Evolutionary conservation across 768 basidiomycete species (phyloP), one percentile per base, ranked within the genome.

Genomic region (Macrolepiota dolichaula): DNA sequence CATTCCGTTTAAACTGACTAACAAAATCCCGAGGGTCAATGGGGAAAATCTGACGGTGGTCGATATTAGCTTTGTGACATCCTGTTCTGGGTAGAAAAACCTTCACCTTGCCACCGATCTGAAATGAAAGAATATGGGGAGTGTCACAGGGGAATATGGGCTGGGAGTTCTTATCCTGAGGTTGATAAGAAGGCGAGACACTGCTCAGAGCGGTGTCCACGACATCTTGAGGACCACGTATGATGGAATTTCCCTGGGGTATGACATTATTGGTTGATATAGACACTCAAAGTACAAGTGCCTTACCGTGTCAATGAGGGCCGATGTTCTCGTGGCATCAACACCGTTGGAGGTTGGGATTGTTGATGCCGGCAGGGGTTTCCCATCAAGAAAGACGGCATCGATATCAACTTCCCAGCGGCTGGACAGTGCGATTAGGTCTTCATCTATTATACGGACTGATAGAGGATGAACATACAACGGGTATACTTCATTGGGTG

Each of bases 1-100:
- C 70, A 15, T 69, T 73, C 0, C 70, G 58, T 36, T 66, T 66
- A 12, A 68, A 65, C 40, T 80, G 77, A 15, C 77, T 75, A 40
- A 85, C 77, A 57, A 90, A 86, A 70, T 91, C 89, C 22, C 87
- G 81, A 4, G 89, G 87, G 68, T 90, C 89, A 32, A 89, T 78
- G 0, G 87, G 83, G 67, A 90, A 91, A 61, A 80, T 76, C 73
- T 78, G 68, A 36, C 13, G 19, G 17, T 27, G 37, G 29, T 5
- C 37, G 27, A 36, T 15, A 47, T 61, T 13, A 56, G 10, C 56
- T 32, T 2, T 17, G 10, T 44, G 7, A 7, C 3, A 9, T 19
- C 42, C 19, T 22, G n/a, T 10, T 7, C 13, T 2, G 2, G 19
- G 42, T 44, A 44, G 19, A 22, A n/a, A 4, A 3, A 2, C 6